Percentiles rank a stretch among this genome's conserved stretches.
These are phyloP conservation scores for Curvularia sp. DNA, from an alignment of 2,329 filamentous ascomycete genomes.

Conservation along the genomic window DNA sequence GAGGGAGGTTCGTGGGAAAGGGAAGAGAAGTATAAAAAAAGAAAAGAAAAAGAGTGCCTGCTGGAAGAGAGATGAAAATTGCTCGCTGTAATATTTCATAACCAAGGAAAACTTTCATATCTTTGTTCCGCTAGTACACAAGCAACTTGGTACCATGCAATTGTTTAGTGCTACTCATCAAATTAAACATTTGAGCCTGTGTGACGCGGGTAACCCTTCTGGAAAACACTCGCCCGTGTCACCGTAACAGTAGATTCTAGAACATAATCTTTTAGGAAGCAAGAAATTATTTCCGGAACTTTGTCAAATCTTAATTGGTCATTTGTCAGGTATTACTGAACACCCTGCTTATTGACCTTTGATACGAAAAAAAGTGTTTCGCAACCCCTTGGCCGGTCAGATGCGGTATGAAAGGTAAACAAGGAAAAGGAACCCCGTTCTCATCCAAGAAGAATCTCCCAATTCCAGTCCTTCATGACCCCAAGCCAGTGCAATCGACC, in stretches of 20 bases:
- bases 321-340: not conserved
- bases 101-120: not conserved
- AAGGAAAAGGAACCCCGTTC: not conserved
- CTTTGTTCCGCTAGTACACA: not conserved
- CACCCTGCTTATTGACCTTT: not conserved
- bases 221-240: not conserved
- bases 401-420: not conserved
- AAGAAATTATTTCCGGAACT: not conserved
- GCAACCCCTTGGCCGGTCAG: not conserved
- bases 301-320: not conserved
- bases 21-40: not conserved
- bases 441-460: conserved; percentile 59
- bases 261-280: not conserved
- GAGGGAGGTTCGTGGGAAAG: not conserved
- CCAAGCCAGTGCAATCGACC: conserved; percentile 73
- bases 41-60: not conserved
- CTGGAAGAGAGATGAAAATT: not conserved
- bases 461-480: conserved; percentile 75
- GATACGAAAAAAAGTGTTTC: not conserved
- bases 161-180: not conserved
- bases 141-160: not conserved
- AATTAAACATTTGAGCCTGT: not conserved
- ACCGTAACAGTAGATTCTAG: not conserved
- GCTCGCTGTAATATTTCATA: too few relatives aligned
- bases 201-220: not conserved